These are phyloP conservation scores for Westerdykella sp. DNA, from an alignment of 2,329 filamentous ascomycete genomes.

Conservation along the genomic window DNA sequence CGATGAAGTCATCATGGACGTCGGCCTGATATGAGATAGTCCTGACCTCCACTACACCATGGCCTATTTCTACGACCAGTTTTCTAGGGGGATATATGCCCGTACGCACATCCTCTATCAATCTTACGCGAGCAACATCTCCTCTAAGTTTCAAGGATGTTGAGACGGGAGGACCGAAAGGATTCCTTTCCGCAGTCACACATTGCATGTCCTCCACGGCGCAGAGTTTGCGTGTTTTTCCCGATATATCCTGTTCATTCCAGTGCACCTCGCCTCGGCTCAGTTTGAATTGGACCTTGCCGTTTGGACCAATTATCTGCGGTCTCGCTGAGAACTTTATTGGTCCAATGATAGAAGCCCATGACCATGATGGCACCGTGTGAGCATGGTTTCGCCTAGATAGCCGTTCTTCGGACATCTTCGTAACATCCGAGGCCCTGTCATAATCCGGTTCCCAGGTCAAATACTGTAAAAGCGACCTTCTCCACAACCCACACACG, in stretches of 20 bases:
- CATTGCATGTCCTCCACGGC: background rate
- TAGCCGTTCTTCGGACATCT: background rate
- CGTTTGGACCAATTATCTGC: background rate
- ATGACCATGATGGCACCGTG: background rate
- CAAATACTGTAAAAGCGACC: background rate
- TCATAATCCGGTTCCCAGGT: background rate
- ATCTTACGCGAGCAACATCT: background rate
- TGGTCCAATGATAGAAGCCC: background rate
- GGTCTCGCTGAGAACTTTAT: background rate
- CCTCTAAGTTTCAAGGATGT: background rate
- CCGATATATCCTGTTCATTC: background rate
- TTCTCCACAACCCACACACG: background rate
- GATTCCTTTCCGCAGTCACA: background rate
- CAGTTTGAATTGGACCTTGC: background rate
- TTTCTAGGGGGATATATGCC: background rate
- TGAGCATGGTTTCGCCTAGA: background rate
- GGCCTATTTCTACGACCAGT: background rate
- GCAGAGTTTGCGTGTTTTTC: background rate
- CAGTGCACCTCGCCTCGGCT: background rate
- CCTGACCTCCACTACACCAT: background rate
- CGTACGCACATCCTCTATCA: background rate
- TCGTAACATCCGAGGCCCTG: background rate
- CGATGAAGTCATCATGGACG: background rate
- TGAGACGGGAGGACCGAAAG: conserved; percentile 1
- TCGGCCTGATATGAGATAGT: background rate